A percentile compares a stretch with the other conserved stretches of the same genome.
Evolutionary conservation across 2,329 filamentous ascomycete genomes (phyloP).

Genomic region (Daldinia sp.): DNA sequence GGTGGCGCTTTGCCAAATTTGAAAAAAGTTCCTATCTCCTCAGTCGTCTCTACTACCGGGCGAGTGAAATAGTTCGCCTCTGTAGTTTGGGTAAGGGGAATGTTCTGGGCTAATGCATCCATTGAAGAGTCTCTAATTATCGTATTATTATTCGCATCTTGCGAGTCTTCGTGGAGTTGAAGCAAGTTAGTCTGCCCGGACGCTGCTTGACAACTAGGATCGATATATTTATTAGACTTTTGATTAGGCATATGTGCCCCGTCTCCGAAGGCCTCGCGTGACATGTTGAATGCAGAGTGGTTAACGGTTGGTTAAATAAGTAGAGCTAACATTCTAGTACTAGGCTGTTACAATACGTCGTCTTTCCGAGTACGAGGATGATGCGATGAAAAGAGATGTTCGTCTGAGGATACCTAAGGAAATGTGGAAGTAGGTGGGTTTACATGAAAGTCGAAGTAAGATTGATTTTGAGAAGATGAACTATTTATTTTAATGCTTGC

Average conservation of each 20-base stretch:
- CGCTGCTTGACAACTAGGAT: conserved; percentile 2
- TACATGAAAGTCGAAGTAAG: no score
- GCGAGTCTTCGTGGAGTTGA: conserved; percentile 18
- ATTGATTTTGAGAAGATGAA: no score
- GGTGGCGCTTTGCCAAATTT: conserved; percentile 36
- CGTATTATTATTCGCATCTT: conserved; percentile 13
- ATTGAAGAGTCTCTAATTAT: neutral
- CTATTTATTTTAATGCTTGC: no score
- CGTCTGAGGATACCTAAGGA: no score
- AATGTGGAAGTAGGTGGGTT: no score
- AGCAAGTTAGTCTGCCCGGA: conserved; percentile 25
- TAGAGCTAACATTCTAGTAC: neutral
- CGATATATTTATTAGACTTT: neutral
- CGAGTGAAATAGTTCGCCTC: conserved; percentile 26
- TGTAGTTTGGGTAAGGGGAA: neutral
- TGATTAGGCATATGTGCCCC: neutral
- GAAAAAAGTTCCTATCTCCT: conserved; percentile 36
- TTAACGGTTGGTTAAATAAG: neutral
- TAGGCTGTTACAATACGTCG: neutral
- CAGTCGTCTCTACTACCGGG: conserved; percentile 29
- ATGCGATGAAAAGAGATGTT: no score
- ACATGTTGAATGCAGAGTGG: neutral
- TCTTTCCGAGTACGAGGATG: neutral
- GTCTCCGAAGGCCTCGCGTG: neutral
- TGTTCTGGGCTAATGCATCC: neutral